phyloP scores from a whole-genome alignment of 2,329 filamentous ascomycete genomes.

The Incumbomyces delicatus region DNA sequence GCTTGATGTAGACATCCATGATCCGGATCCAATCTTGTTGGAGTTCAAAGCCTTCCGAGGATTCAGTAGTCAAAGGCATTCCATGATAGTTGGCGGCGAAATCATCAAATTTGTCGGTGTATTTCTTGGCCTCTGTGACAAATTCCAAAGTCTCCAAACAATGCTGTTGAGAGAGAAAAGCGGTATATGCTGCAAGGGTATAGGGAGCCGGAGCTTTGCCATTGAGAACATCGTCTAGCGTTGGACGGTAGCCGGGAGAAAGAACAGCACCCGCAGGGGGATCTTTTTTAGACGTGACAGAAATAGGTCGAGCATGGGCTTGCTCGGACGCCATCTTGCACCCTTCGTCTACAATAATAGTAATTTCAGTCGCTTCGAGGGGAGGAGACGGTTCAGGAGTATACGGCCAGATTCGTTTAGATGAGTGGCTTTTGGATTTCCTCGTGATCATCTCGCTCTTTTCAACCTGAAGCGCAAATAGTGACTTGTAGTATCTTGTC shows the following conservation, averaged over 20 bases:
- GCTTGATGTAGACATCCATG: constrained; percentile 79
- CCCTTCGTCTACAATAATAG: constrained; percentile 34
- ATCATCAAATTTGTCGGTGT: constrained; percentile 57
- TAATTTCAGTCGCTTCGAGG: constrained; percentile 33
- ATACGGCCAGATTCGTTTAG: constrained; percentile 22
- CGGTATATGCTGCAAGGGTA: constrained; percentile 88
- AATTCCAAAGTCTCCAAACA: constrained; percentile 95
- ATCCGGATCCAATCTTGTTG: constrained; percentile 78
- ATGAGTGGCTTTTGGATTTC: constrained; percentile 23
- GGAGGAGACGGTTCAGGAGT: constrained; percentile 37
- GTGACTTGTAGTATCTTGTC: neutral
- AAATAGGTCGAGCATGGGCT: constrained; percentile 33
- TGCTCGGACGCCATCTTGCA: constrained; percentile 29
- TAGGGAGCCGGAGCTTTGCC: constrained; percentile 81
- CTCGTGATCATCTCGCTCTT: constrained; percentile 22
- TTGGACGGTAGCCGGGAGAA: constrained; percentile 49
- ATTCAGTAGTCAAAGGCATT: constrained; percentile 40
- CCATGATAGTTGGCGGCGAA: constrained; percentile 42
- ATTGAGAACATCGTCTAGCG: constrained; percentile 75
- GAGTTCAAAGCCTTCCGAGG: constrained; percentile 56
- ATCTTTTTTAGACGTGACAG: constrained; percentile 32
- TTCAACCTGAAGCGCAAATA: constrained; percentile 1
- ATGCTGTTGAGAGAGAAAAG: constrained; percentile 92
- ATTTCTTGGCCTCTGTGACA: constrained; percentile 84
- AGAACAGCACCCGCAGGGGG: constrained; percentile 17